A percentile compares a stretch with the other conserved stretches of the same genome.
Evolutionary conservation across 371 early-diverging fungal genomes (phyloP).

Genomic region (Mucor circinelloides): DNA sequence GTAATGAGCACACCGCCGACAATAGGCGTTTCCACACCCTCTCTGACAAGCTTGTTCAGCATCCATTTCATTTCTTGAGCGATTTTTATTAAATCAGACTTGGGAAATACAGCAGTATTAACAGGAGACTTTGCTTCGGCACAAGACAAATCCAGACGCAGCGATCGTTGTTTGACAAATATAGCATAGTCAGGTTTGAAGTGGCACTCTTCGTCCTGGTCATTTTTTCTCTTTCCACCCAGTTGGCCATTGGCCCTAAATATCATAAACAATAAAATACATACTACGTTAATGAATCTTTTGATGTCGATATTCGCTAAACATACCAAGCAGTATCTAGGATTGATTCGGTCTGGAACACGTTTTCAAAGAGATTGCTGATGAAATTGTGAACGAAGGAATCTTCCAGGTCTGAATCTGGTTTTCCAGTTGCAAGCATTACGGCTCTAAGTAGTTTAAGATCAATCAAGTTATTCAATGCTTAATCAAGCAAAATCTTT

Average conservation of each 20-base stretch:
- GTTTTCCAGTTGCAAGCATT: neutral
- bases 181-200: neutral
- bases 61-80: conserved; percentile 16
- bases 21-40: conserved; percentile 6
- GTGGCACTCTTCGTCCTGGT: neutral
- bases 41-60: neutral
- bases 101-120: conserved; percentile 1
- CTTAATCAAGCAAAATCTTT: neutral
- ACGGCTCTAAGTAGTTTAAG: neutral
- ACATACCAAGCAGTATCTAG: neutral
- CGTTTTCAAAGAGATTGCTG: neutral
- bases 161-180: neutral
- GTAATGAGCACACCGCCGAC: conserved; percentile 5
- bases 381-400: neutral
- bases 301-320: neutral
- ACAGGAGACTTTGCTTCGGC: conserved; percentile 7
- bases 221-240: neutral
- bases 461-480: neutral
- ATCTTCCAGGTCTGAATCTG: neutral
- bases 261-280: neutral
- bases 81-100: conserved; percentile 4
- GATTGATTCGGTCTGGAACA: neutral
- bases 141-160: conserved; percentile 1
- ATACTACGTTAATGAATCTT: neutral
- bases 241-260: neutral